Base-by-base conservation (phyloP, 805 yeast species). In the Sungouiella blattae region DNA sequence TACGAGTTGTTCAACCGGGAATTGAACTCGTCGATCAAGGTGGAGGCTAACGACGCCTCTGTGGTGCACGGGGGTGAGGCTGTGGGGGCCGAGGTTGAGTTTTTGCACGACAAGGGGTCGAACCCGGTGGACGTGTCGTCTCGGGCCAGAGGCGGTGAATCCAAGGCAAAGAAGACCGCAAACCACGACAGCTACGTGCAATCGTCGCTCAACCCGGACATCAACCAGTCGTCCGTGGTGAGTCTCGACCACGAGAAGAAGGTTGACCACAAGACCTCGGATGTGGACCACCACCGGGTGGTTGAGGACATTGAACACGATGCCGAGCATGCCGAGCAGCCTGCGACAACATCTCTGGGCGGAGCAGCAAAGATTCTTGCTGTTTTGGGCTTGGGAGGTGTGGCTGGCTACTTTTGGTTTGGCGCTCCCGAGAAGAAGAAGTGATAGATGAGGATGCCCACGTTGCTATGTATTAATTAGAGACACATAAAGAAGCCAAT, bases 11-110 rank as follows among this genome's bases (percentile, higher is more conserved):
- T 60, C 36, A 40, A 51, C 36, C 50, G 57, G 44, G 72, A 67
- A 36, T 44, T 47, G 32, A 50, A 54, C 34, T 45, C 60, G 5
- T 61, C 69, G 8, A 46, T 63, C 26, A 67, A 67, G 46, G 72
- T 66, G n/a, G 73, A 67, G 49, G 72, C 70, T 30, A 66, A 64
- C 37, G 49, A 50, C 25, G 69, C 73, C 21, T 33, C 46, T 17
- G 73, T 68, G 8, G 55, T 65, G 18, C 71, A 64, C 37, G 71
- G 71, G 3, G 73, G 73, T 11, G 72, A 65, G 41, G 28, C 52
- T 2, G 72, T 68, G 14, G 41, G 43, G 18, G 57, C 49, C 7
- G 69, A 62, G 37, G 68, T 68, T 4, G 72, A 62, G 41, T 56
- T 52, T 34, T 52, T 66, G 27, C 64, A 64, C 29, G 70, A 64